Percentiles rank a stretch among this genome's conserved stretches.
Conservation (phyloP, 2,329 filamentous ascomycete genomes). For the Fusarium sp. region DNA sequence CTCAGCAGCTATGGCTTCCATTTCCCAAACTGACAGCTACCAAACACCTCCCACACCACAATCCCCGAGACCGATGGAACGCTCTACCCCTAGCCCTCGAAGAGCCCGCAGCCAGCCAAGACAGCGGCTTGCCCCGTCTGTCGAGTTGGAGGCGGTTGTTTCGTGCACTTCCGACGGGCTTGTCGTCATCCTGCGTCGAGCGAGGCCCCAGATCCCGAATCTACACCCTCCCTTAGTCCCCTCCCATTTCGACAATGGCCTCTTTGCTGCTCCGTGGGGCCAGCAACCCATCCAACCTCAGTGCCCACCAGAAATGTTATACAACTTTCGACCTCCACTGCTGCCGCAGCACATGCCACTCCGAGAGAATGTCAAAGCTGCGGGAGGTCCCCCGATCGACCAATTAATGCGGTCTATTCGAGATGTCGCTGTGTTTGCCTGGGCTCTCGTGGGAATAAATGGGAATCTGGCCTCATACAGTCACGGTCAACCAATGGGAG, state of each 20-base stretch:
- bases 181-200: constrained; percentile 82
- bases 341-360: constrained; percentile 60
- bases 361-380: constrained; percentile 58
- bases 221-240: constrained; percentile 61
- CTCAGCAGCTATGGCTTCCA: constrained; percentile 20
- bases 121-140: constrained; percentile 53
- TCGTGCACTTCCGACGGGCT: constrained; percentile 91
- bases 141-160: constrained; percentile 90
- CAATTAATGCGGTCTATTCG: constrained; percentile 84
- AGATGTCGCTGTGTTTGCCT: constrained; percentile 89
- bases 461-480: constrained; percentile 76
- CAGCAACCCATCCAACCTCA: constrained; percentile 70
- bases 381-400: constrained; percentile 66
- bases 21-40: constrained; percentile 10
- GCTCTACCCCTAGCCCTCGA: constrained; percentile 4
- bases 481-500: constrained; percentile 71
- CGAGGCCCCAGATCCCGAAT: constrained; percentile 76
- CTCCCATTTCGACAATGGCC: constrained; percentile 67
- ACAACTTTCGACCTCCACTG: constrained; percentile 48
- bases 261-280: constrained; percentile 87
- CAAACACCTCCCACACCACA: constrained; percentile 35
- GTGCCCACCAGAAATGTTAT: constrained; percentile 52
- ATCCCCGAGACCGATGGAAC: constrained; percentile 12
- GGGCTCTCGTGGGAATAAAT: constrained; percentile 85
- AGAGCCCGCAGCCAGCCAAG: constrained; percentile 13